Evolutionary conservation across 129 eudicot genomes (phyloP).

Genomic region (Arctium minus): DNA sequence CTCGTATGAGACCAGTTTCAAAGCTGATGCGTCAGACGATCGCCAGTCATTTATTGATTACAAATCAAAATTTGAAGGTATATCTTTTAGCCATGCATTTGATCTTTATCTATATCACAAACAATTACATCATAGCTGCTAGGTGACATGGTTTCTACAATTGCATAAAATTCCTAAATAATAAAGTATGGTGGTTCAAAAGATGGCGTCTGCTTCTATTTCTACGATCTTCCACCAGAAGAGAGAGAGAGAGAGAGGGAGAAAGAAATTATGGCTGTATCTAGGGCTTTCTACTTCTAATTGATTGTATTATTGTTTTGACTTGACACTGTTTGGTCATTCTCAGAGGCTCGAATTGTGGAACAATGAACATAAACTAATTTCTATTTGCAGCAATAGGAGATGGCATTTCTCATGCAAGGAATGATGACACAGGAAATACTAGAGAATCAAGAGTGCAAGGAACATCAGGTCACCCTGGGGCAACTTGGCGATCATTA

Average conservation of each 20-base stretch:
- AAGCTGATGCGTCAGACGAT: conserved; percentile 20
- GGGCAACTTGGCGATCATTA: conserved; percentile 51
- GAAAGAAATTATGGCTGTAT: neutral
- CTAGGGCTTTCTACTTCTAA: neutral
- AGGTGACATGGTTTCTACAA: neutral
- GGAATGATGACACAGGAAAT: conserved; percentile 38
- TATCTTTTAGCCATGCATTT: neutral
- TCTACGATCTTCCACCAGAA: neutral
- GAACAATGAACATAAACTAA: neutral
- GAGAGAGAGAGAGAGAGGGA: neutral
- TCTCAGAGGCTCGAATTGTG: neutral
- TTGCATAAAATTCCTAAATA: neutral
- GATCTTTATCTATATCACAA: neutral
- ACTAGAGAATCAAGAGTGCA: conserved; percentile 44
- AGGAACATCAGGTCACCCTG: conserved; percentile 40
- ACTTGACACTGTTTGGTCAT: neutral
- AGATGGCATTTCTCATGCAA: conserved; percentile 31
- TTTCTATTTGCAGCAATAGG: conserved; percentile 29
- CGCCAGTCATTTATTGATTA: conserved; percentile 24
- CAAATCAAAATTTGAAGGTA: conserved; percentile 44
- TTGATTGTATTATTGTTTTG: neutral
- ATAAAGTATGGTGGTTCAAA: neutral
- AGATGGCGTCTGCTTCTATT: neutral
- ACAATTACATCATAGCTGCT: neutral
- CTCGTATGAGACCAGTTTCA: conserved; percentile 19